phyloP scores from a whole-genome alignment of 805 yeast species.

The Spencermartinsiella europaea region DNA sequence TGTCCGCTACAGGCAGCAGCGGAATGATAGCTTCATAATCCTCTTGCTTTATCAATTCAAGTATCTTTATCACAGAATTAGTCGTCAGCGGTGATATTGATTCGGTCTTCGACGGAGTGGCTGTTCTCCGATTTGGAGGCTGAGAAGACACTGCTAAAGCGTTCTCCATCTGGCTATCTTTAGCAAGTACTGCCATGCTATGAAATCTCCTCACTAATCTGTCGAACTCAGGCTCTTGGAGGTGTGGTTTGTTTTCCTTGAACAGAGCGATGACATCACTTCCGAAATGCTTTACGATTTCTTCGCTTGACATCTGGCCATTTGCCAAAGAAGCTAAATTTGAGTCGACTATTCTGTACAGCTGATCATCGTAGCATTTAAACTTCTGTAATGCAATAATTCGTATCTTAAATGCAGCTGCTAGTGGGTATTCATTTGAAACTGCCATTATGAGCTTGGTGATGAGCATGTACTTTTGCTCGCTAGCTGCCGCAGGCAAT shows the following conservation, averaged over 20 bases:
- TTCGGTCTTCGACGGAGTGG: too few relatives aligned
- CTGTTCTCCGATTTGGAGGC: too few relatives aligned
- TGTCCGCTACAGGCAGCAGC: neutral
- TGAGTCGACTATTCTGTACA: neutral
- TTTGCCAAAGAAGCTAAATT: neutral
- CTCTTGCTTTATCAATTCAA: too few relatives aligned
- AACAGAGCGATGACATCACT: neutral
- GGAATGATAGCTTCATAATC: neutral
- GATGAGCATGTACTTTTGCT: conserved; percentile 7
- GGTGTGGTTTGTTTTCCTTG: neutral
- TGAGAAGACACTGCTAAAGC: too few relatives aligned
- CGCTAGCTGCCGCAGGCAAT: neutral
- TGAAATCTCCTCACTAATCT: neutral
- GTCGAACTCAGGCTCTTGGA: neutral
- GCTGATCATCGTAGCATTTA: neutral
- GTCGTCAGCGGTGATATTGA: too few relatives aligned
- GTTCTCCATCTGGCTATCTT: neutral
- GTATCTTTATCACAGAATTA: too few relatives aligned
- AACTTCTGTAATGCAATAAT: conserved; percentile 2
- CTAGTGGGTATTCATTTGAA: conserved; percentile 6
- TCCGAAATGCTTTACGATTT: neutral
- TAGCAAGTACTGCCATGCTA: neutral
- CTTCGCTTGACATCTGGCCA: neutral
- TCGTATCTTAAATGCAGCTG: conserved; percentile 9
- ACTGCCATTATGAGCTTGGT: conserved; percentile 7